These are phyloP conservation scores for Catenaria anguillulae DNA, from an alignment of 371 early-diverging fungal genomes.

Conservation along the genomic window DNA sequence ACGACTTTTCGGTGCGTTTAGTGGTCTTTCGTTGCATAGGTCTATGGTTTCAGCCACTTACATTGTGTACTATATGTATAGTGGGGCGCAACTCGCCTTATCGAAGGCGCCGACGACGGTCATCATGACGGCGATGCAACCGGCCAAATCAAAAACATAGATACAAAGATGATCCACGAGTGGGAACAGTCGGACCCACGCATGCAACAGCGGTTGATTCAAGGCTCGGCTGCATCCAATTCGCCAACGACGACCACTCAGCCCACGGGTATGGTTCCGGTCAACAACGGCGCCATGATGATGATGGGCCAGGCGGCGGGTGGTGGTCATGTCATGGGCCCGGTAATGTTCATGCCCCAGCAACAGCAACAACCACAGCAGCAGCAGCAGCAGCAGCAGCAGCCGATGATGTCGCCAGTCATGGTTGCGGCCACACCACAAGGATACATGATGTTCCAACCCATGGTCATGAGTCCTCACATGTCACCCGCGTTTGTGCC, in stretches of 20 bases:
- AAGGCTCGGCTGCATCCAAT: no score
- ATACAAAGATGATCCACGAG: background rate
- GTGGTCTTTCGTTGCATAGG: background rate
- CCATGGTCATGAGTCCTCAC: background rate
- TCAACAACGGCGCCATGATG: background rate
- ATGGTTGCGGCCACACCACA: background rate
- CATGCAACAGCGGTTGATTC: background rate
- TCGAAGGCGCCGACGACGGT: background rate
- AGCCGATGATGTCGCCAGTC: background rate
- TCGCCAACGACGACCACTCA: background rate
- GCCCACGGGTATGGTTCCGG: background rate
- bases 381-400: background rate
- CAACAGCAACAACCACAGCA: background rate
- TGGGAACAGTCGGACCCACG: background rate
- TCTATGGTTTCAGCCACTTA: background rate
- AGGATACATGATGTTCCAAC: background rate
- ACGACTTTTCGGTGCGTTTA: slow-evolving; percentile 36
- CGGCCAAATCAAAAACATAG: background rate
- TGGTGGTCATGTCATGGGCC: background rate
- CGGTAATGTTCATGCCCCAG: background rate
- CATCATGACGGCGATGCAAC: background rate
- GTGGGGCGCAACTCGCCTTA: background rate
- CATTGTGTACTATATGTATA: slow-evolving; percentile 2
- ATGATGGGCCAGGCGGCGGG: background rate
- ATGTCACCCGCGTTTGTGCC: no score